These are phyloP conservation scores for Cladorrhinum sp. DNA, from an alignment of 2,329 filamentous ascomycete genomes.

Conservation along the genomic window DNA sequence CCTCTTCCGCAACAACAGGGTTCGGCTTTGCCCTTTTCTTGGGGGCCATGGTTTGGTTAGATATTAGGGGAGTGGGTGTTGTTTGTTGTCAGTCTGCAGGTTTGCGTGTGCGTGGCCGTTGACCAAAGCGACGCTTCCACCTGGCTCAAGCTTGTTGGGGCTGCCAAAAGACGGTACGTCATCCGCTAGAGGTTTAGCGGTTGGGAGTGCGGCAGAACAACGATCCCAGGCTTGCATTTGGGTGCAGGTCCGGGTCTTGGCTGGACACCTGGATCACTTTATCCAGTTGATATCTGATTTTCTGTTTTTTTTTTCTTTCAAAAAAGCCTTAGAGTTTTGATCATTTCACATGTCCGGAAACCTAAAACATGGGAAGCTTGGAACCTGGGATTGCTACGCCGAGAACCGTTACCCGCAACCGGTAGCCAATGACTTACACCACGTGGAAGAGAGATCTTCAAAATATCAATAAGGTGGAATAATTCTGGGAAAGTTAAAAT, in stretches of 20 bases:
- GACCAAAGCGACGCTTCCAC: slow-evolving; percentile 4
- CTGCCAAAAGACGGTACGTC: slow-evolving; percentile 21
- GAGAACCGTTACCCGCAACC: neutral
- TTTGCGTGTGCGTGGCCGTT: neutral
- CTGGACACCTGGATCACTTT: neutral
- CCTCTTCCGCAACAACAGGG: slow-evolving; percentile 26
- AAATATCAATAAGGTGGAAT: no score
- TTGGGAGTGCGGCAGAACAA: neutral
- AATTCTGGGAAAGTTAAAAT: no score
- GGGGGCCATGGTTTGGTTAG: slow-evolving; percentile 35
- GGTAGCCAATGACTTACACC: neutral
- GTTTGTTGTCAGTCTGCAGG: slow-evolving; percentile 12
- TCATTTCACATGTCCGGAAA: neutral
- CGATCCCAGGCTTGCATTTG: neutral
- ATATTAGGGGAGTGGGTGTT: neutral
- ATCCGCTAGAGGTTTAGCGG: slow-evolving; percentile 10
- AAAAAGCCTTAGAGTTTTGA: neutral
- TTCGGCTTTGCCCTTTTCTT: slow-evolving; percentile 42
- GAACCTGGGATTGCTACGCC: neutral
- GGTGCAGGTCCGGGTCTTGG: neutral
- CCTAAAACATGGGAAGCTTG: neutral
- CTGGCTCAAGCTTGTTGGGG: slow-evolving; percentile 16
- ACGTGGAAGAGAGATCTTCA: neutral
- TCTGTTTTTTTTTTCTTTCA: no score
- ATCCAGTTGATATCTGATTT: neutral